phyloP scores from a whole-genome alignment of 345 rosid species.

The Arabis hirsuta region DNA sequence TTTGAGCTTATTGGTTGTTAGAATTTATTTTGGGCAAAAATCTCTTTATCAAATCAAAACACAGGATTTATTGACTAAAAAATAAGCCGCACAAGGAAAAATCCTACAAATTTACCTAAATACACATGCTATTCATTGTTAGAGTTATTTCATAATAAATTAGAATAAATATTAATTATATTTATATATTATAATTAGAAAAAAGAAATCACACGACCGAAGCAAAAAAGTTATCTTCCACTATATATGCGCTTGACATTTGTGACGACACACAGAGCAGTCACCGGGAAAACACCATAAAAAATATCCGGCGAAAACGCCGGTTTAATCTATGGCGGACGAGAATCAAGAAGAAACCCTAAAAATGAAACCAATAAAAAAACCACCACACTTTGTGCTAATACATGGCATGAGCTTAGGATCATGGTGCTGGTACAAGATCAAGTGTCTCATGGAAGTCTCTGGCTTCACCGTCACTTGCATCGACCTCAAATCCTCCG shows the following conservation, averaged over 20 bases:
- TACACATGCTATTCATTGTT: not conserved
- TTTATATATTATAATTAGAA: not conserved
- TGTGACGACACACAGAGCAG: conserved; percentile 28
- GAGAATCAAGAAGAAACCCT: conserved; percentile 35
- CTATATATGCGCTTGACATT: conserved; percentile 36
- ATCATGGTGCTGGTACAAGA: conserved; percentile 96
- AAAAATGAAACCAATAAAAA: conserved; percentile 8
- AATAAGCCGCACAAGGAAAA: not conserved
- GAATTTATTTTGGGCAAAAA: conserved; percentile 9
- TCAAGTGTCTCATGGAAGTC: conserved; percentile 73
- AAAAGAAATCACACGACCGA: conserved; percentile 6
- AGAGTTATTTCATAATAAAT: conserved; percentile 1
- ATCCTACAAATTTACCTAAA: not conserved
- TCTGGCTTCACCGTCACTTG: conserved; percentile 80
- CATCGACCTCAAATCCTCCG: conserved; percentile 74
- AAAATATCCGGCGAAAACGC: conserved; percentile 20
- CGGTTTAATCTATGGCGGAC: conserved; percentile 47
- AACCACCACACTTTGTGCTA: conserved; percentile 68
- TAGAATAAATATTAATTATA: not conserved
- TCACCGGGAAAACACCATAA: conserved; percentile 2
- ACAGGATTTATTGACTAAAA: not conserved
- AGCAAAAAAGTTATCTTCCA: conserved; percentile 18
- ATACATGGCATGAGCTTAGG: conserved; percentile 84
- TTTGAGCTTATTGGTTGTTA: not conserved
- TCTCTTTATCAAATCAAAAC: not conserved